phyloP scores from a whole-genome alignment of 805 yeast species.

The Dipodascopsis uninucleata region DNA sequence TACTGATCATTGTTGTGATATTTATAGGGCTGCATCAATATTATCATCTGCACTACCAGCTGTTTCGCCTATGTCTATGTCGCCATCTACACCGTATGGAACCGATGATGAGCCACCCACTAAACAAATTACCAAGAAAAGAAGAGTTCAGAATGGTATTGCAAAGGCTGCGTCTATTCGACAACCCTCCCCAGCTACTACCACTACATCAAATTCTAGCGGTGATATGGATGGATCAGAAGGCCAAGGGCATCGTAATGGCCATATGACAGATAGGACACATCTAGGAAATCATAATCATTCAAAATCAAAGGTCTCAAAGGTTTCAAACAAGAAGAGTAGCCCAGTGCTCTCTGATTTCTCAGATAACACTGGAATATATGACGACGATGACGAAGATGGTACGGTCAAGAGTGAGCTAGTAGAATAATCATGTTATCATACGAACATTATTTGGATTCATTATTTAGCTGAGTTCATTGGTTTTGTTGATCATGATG shows the following conservation, averaged over 20 bases:
- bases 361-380: background rate
- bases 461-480: background rate
- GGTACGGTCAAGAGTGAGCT: background rate
- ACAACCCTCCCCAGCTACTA: too few relatives aligned
- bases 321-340: background rate
- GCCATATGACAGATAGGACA: too few relatives aligned
- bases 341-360: background rate
- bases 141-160: conserved; percentile 12
- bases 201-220: too few relatives aligned
- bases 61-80: conserved; percentile 23
- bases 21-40: conserved; percentile 11
- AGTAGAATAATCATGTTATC: background rate
- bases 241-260: too few relatives aligned
- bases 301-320: background rate
- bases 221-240: too few relatives aligned
- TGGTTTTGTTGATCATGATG: background rate
- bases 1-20: background rate
- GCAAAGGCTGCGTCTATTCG: too few relatives aligned
- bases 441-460: background rate
- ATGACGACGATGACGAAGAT: background rate
- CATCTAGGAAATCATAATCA: too few relatives aligned
- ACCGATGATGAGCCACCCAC: conserved; percentile 24
- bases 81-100: conserved; percentile 26
- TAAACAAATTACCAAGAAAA: conserved; percentile 12
- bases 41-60: conserved; percentile 11